Evolutionary conservation across 805 yeast genomes (phyloP), one percentile per base, ranked within the genome.

Genomic region (Yarrowia sp.): DNA sequence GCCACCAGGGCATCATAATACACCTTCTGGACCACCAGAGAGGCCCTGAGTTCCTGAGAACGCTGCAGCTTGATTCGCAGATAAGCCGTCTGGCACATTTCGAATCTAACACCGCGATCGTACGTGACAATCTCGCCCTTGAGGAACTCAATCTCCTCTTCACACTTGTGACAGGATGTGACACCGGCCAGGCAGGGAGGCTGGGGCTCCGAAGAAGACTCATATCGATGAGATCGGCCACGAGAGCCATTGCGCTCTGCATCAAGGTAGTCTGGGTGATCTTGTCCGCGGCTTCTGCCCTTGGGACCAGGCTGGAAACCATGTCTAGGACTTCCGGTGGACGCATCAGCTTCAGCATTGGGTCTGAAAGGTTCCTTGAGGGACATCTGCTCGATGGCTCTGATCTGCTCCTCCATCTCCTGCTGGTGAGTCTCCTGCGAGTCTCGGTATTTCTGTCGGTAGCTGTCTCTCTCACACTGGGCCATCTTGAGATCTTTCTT

Each of bases 1-100:
- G 49, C 51, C 7, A 58, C 41, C 32, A 41, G 28, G 12, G 63
- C 63, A 7, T 58, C 63, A 12, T 58, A 58, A 51, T 58, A 58
- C 10, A 58, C 38, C 51, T 58, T 58, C 41, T 58, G 63, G 9
- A 58, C 10, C 5, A 26, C 17, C 21, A 58, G 32, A 16, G 51
- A 41, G 1, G 30, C 22, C 4, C 63, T 24, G 4, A 58, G 51
- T 11, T 41, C 38, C 30, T 58, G 63, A 5, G 63, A 58, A 4
- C 63, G 51, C 22, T 12, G 32, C 14, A 58, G 41, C 41, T 41
- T 43, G 51, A 58, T 16, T 1, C 19, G 28, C n/a, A 58, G 41
- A 22, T 58, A 43, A 21, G 35, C 51, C 38, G 36, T 58, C 41
- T 58, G 44, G 46, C 46, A 54, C 61, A 54, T 54, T 24, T 54